Percentiles rank a stretch among this genome's conserved stretches.
Evolutionary conservation across 2,329 filamentous ascomycete genomes (phyloP).

Genomic region (Diaporthe citriasiana): DNA sequence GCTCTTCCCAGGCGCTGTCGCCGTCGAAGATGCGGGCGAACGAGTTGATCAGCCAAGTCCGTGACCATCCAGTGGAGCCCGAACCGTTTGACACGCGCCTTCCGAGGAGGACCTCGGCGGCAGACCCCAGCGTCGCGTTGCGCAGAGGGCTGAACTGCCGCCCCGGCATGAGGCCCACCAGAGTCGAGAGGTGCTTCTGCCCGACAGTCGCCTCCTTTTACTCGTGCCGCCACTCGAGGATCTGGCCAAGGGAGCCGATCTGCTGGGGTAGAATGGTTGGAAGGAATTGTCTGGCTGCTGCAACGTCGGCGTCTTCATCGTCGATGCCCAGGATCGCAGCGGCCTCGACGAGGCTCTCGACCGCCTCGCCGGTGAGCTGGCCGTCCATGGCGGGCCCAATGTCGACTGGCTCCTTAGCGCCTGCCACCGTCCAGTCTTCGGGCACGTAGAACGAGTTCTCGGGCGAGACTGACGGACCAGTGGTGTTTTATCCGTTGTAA

Average conservation of each 20-base stretch:
- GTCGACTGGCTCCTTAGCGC: slow-evolving; percentile 36
- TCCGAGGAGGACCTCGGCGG: slow-evolving; percentile 42
- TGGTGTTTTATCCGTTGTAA: slow-evolving; percentile 35
- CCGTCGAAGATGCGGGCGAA: slow-evolving; percentile 30
- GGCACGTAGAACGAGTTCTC: slow-evolving; percentile 42
- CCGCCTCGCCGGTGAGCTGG: slow-evolving; percentile 39
- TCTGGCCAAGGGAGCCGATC: slow-evolving; percentile 45
- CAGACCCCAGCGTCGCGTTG: slow-evolving; percentile 36
- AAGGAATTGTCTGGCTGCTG: slow-evolving; percentile 37
- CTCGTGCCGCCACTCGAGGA: slow-evolving; percentile 46
- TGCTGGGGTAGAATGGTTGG: slow-evolving; percentile 40
- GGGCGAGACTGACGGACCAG: slow-evolving; percentile 35
- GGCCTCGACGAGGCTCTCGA: slow-evolving; percentile 42
- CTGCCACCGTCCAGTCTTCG: slow-evolving; percentile 14
- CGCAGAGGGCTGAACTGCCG: slow-evolving; percentile 42
- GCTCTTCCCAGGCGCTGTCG: slow-evolving; percentile 14
- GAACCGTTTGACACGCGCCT: slow-evolving; percentile 42
- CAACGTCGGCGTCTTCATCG: slow-evolving; percentile 7
- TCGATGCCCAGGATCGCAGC: slow-evolving; percentile 37
- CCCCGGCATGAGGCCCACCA: slow-evolving; percentile 45
- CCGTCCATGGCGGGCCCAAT: slow-evolving; percentile 35
- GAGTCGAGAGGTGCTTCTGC: slow-evolving; percentile 45
- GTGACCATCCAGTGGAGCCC: slow-evolving; percentile 32
- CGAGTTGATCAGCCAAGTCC: slow-evolving; percentile 19
- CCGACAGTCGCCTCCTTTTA: slow-evolving; percentile 43